phyloP scores from a whole-genome alignment of 2,329 filamentous ascomycete genomes.

The Fusarium dimerum region DNA sequence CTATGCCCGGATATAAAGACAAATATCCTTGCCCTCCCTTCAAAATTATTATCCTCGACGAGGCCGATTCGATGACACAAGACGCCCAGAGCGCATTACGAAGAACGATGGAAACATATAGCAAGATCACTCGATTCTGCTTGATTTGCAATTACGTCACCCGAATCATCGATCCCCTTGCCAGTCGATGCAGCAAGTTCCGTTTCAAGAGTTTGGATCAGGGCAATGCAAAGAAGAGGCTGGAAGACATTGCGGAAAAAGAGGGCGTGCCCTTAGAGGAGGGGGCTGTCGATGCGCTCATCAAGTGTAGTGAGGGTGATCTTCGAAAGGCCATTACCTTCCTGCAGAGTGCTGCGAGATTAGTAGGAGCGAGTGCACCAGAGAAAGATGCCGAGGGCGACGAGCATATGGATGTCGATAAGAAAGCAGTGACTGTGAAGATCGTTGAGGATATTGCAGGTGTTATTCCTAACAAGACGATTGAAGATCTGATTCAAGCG shows the following conservation, averaged over 20 bases:
- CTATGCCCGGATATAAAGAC: constrained; percentile 66
- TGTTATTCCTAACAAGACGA: constrained; percentile 77
- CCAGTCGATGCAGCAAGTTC: constrained; percentile 93
- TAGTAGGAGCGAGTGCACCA: constrained; percentile 69
- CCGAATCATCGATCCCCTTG: constrained; percentile 93
- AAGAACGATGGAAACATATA: constrained; percentile 98
- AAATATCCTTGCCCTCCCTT: constrained; percentile 94
- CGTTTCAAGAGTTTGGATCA: constrained; percentile 95
- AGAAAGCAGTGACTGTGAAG: constrained; percentile 68
- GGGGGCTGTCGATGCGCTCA: constrained; percentile 80
- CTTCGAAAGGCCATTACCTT: constrained; percentile 95
- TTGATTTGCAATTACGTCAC: constrained; percentile 99
- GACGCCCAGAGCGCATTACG: constrained; percentile 92
- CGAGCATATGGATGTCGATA: constrained; percentile 63
- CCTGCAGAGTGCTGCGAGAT: constrained; percentile 86
- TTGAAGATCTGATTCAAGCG: constrained; percentile 69
- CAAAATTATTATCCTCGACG: constrained; percentile 98
- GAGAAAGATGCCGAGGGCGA: constrained; percentile 53
- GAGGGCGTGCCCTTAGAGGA: constrained; percentile 77
- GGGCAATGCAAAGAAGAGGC: constrained; percentile 73
- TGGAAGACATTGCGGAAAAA: constrained; percentile 78
- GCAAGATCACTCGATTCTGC: constrained; percentile 94
- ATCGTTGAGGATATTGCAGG: constrained; percentile 95
- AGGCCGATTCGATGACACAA: constrained; percentile 98
- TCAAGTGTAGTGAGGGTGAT: constrained; percentile 90